These are phyloP conservation scores for Clavaria fumosa DNA, from an alignment of 768 basidiomycete genomes.

Conservation along the genomic window DNA sequence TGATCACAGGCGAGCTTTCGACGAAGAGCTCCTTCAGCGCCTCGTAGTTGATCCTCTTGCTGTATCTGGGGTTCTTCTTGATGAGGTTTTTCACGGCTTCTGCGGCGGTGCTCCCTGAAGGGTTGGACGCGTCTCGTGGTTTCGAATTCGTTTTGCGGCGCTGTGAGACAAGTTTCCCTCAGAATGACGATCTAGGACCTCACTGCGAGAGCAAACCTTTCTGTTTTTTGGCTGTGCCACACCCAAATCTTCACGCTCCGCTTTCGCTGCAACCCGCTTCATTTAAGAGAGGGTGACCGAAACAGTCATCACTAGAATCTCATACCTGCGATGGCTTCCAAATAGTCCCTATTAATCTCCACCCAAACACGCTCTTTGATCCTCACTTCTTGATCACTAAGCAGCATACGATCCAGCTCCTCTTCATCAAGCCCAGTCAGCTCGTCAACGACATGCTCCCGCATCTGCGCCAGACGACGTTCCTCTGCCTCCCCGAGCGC, in stretches of 20 bases:
- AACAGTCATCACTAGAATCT: slow-evolving; percentile 6
- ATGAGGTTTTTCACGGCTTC: slow-evolving; percentile 66
- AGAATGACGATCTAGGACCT: no score
- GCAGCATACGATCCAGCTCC: slow-evolving; percentile 68
- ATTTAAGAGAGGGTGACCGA: slow-evolving; percentile 26
- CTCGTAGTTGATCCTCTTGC: slow-evolving; percentile 88
- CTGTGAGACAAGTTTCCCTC: no score
- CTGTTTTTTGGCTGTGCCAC: slow-evolving; percentile 36
- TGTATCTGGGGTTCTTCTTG: slow-evolving; percentile 77
- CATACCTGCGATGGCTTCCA: slow-evolving; percentile 76
- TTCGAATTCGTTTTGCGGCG: slow-evolving; percentile 47
- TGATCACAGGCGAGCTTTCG: slow-evolving; percentile 17
- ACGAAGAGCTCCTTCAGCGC: slow-evolving; percentile 70
- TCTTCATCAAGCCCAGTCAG: slow-evolving; percentile 76
- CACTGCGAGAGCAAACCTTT: slow-evolving; percentile 53
- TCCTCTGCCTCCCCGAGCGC: slow-evolving; percentile 58
- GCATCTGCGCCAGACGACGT: slow-evolving; percentile 37
- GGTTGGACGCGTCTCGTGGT: slow-evolving; percentile 63
- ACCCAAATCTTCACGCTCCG: slow-evolving; percentile 32
- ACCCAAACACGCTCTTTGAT: slow-evolving; percentile 91
- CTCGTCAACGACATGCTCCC: slow-evolving; percentile 35
- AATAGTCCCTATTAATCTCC: slow-evolving; percentile 80
- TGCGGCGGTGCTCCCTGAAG: slow-evolving; percentile 53
- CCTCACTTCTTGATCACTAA: slow-evolving; percentile 66
- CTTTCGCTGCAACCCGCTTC: slow-evolving; percentile 44